These are phyloP conservation scores for Fraxinus xanthoxyloides DNA, from an alignment of 305 asterid genomes.

Conservation along the genomic window DNA sequence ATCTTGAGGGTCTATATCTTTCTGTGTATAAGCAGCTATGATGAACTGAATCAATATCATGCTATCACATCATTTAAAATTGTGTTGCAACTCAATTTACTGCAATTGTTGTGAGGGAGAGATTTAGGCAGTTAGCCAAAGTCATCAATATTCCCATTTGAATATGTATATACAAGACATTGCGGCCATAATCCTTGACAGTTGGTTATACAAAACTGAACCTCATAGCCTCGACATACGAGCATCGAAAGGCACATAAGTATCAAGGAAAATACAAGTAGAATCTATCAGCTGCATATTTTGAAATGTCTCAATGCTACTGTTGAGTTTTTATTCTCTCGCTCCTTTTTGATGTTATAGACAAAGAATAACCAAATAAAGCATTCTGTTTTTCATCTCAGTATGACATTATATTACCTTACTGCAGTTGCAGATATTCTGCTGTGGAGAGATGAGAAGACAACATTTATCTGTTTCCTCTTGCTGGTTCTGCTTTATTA, in stretches of 20 bases:
- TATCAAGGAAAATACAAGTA: background rate
- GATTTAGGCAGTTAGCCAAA: background rate
- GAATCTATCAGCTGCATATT: background rate
- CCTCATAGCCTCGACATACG: background rate
- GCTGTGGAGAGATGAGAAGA: constrained; percentile 95
- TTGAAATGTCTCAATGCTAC: background rate
- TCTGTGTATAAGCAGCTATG: constrained; percentile 3
- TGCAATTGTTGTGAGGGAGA: background rate
- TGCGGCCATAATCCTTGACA: background rate
- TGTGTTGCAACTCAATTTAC: constrained; percentile 2
- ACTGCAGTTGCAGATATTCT: constrained; percentile 85
- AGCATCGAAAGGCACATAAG: background rate
- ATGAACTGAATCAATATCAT: constrained; percentile 16
- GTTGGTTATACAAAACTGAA: background rate
- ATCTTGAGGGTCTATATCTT: constrained; percentile 10
- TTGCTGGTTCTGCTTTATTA: constrained; percentile 53
- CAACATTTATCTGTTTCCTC: constrained; percentile 60
- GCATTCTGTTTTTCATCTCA: constrained; percentile 19
- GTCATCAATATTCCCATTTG: background rate
- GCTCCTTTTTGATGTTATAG: background rate
- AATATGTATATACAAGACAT: background rate
- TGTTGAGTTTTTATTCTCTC: background rate
- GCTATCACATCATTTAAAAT: background rate
- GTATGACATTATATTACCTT: constrained; percentile 29
- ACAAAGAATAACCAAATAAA: background rate